Percentiles rank a stretch among this genome's conserved stretches.
These are phyloP conservation scores for Chlorella sp. DNA, from an alignment of 139 green algal species.

Conservation along the genomic window DNA sequence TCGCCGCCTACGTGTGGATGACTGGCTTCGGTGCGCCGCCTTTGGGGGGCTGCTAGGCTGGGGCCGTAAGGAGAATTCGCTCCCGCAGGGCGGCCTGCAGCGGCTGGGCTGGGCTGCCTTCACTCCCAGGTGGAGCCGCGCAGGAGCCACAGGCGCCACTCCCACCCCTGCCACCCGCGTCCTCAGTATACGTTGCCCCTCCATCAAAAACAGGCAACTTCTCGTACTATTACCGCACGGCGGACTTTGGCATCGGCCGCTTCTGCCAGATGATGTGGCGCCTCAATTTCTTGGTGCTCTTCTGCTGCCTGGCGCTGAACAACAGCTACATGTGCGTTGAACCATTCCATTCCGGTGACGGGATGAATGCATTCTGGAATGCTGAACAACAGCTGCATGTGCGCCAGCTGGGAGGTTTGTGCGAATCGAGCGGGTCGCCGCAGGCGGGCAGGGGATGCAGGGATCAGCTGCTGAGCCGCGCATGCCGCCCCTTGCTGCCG, in stretches of 20 bases:
- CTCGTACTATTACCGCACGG: slow-evolving; percentile 91
- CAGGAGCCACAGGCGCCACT: too few species aligned
- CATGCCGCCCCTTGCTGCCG: too few species aligned
- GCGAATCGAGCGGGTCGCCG: too few species aligned
- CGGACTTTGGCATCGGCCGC: slow-evolving; percentile 71
- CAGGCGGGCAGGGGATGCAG: too few species aligned
- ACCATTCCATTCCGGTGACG: too few species aligned
- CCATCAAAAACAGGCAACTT: slow-evolving; percentile 78
- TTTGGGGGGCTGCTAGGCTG: not conserved
- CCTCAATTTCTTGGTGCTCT: slow-evolving; percentile 93
- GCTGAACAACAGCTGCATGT: too few species aligned
- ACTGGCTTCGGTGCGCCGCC: slow-evolving; percentile 79
- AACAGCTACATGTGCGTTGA: slow-evolving; percentile 90
- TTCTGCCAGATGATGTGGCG: slow-evolving; percentile 98
- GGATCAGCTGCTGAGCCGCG: too few species aligned
- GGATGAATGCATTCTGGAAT: too few species aligned
- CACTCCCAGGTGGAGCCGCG: not conserved
- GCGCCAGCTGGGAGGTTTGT: too few species aligned
- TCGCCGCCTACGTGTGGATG: slow-evolving; percentile 98
- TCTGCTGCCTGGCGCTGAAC: slow-evolving; percentile 80
- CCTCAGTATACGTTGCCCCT: not conserved
- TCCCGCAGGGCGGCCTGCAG: too few species aligned
- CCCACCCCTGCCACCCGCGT: not conserved
- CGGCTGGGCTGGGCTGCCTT: not conserved
- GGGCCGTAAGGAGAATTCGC: too few species aligned